Evolutionary conservation across 345 rosid genomes (phyloP).

Genomic region (Salix dunnii): DNA sequence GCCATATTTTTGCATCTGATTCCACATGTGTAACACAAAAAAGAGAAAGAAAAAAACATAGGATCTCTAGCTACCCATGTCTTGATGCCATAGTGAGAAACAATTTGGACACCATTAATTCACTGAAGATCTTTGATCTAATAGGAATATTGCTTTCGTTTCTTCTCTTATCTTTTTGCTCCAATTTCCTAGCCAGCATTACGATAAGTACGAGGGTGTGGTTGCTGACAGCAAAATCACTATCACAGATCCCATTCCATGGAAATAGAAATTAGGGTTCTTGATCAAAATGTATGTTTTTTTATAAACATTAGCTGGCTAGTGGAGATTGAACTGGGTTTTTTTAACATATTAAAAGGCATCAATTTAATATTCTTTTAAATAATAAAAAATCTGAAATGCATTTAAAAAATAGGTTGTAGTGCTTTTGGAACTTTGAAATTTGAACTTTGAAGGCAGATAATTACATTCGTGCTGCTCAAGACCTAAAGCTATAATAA

Average conservation of each 20-base stretch:
- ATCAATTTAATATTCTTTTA: too few species aligned
- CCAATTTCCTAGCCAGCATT: neutral
- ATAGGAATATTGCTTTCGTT: neutral
- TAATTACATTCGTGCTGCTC: too few species aligned
- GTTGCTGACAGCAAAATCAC: conserved; percentile 23
- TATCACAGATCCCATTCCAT: neutral
- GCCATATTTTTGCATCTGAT: conserved; percentile 27
- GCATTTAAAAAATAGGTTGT: too few species aligned
- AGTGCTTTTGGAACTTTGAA: too few species aligned
- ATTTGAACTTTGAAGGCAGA: too few species aligned
- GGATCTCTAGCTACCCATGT: neutral
- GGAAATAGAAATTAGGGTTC: neutral
- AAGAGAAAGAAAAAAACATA: neutral
- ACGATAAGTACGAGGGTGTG: neutral
- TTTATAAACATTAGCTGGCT: neutral
- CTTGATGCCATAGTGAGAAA: conserved; percentile 5
- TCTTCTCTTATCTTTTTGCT: neutral
- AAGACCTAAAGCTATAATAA: too few species aligned
- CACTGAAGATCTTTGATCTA: neutral
- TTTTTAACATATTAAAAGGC: neutral
- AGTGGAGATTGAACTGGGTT: neutral
- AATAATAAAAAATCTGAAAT: too few species aligned
- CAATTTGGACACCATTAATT: conserved; percentile 7
- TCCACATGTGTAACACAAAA: neutral
- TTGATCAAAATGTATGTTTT: neutral